Conservation (phyloP, 2,329 filamentous ascomycete species). For the Xylaria arbuscula region DNA sequence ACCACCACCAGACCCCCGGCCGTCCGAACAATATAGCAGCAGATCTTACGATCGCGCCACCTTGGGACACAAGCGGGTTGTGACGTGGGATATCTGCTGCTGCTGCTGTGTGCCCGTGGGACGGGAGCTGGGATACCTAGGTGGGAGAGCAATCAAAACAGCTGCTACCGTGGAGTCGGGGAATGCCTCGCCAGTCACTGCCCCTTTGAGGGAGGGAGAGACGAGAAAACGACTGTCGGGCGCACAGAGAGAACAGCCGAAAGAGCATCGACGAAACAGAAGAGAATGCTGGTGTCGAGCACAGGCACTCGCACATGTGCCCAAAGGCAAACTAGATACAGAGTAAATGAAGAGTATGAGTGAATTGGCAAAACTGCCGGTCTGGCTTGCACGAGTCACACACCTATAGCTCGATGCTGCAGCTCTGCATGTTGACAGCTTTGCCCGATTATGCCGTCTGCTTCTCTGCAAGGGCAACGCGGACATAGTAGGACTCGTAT, state of each 20-base stretch:
- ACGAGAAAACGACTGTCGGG: conserved; percentile 17
- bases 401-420: conserved; percentile 7
- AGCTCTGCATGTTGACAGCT: conserved; percentile 29
- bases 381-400: conserved; percentile 11
- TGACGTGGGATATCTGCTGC: conserved; percentile 17
- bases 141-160: conserved; percentile 21
- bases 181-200: conserved; percentile 33
- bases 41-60: conserved; percentile 38
- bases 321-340: neutral
- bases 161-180: conserved; percentile 19
- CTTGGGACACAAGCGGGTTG: conserved; percentile 4
- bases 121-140: conserved; percentile 6
- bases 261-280: neutral
- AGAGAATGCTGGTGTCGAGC: conserved; percentile 21
- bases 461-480: conserved; percentile 31
- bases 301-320: neutral
- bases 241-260: conserved; percentile 32
- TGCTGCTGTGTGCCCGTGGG: conserved; percentile 30
- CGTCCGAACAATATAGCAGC: conserved; percentile 1
- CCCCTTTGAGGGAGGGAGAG: conserved; percentile 26
- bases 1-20: neutral
- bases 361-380: neutral
- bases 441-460: conserved; percentile 18
- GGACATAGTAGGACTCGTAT: conserved; percentile 5
- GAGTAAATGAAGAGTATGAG: neutral